Evolutionary conservation across 441 rosid genomes (phyloP).

Genomic region (Hura crepitans): DNA sequence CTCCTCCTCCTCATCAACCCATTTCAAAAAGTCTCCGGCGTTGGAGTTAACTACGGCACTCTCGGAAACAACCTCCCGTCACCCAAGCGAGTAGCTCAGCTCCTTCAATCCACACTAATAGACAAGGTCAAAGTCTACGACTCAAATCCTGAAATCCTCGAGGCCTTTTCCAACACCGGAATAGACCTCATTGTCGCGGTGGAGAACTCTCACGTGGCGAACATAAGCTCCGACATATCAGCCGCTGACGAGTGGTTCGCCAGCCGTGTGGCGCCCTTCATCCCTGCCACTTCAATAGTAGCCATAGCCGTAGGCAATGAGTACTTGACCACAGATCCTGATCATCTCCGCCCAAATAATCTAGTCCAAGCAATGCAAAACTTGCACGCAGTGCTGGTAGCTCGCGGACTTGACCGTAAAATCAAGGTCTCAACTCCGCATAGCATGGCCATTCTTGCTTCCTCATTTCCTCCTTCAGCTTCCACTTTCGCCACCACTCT

Average conservation of each 20-base stretch:
- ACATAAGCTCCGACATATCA: slow-evolving; percentile 40
- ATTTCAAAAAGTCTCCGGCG: slow-evolving; percentile 25
- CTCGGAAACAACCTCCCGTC: slow-evolving; percentile 65
- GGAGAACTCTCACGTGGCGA: slow-evolving; percentile 47
- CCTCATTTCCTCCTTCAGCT: slow-evolving; percentile 65
- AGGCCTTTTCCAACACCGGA: slow-evolving; percentile 64
- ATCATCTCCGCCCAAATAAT: slow-evolving; percentile 37
- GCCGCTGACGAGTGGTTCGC: slow-evolving; percentile 55
- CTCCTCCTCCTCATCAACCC: slow-evolving; percentile 23
- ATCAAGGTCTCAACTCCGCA: slow-evolving; percentile 61
- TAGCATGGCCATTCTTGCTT: slow-evolving; percentile 57
- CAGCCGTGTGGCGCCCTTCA: slow-evolving; percentile 48
- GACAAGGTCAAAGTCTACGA: slow-evolving; percentile 71
- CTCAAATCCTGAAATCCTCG: slow-evolving; percentile 59
- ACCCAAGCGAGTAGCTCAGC: slow-evolving; percentile 55
- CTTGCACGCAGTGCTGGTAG: slow-evolving; percentile 45
- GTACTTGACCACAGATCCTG: slow-evolving; percentile 44
- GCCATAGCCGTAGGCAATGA: slow-evolving; percentile 58
- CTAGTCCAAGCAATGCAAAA: slow-evolving; percentile 57
- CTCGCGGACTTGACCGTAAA: slow-evolving; percentile 54
- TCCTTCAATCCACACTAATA: slow-evolving; percentile 60
- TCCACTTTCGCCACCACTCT: slow-evolving; percentile 45
- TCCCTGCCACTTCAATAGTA: slow-evolving; percentile 55
- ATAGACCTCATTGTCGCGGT: slow-evolving; percentile 57
- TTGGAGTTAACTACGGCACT: slow-evolving; percentile 67